Base-by-base conservation (phyloP, 495 filamentous ascomycete genomes). In the Venustampulla echinocandica region DNA sequence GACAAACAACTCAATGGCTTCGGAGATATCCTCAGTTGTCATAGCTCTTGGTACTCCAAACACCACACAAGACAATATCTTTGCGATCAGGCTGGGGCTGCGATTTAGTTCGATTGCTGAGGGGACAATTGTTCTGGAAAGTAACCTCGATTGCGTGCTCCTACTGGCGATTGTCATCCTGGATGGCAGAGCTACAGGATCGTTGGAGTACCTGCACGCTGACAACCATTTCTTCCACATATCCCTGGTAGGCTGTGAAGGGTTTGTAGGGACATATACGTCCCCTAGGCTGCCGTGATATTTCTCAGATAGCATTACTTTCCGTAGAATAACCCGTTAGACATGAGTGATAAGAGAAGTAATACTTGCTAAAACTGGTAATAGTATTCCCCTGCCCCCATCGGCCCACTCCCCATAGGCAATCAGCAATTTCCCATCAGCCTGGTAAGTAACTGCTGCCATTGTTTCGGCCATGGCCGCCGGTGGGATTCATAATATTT, bases 161-260 rank as follows among this genome's bases (percentile, higher is more conserved):
- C 56, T 3, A 64, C 58, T 7, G 68, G 66, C 0, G 71, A 75
- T 50, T 83, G 79, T 1, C 79, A 66, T 4, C 79, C 79, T 0
- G 77, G 74, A 46, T 83, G 79, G 54, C 66, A 70, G 41, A 82
- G 52, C 47, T 83, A 76, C 1, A 77, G 66, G 18, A 83, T 62
- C 4, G 66, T 54, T 0, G 75, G 70, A 0, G 76, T 69, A 20
- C 66, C 70, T 37, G 69, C 54, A 18, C 64, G 57, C 43, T 76
- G 69, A 50, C 57, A 62, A 28, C 68, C 55, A 3, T 58, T 45
- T 11, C 59, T 58, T 38, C 62, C 66, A 67, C 71, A 80, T 18
- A 59, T 46, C 0, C 55, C 54, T 27, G 70, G 30, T 0, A 68
- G 52, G 19, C 54, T 45, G 10, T 47, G 4, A 66, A 6, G 32